Percentiles rank a stretch among this genome's conserved stretches.
Evolutionary conservation across 768 basidiomycete species (phyloP).

Genomic region (Boletus pseudopeckii): DNA sequence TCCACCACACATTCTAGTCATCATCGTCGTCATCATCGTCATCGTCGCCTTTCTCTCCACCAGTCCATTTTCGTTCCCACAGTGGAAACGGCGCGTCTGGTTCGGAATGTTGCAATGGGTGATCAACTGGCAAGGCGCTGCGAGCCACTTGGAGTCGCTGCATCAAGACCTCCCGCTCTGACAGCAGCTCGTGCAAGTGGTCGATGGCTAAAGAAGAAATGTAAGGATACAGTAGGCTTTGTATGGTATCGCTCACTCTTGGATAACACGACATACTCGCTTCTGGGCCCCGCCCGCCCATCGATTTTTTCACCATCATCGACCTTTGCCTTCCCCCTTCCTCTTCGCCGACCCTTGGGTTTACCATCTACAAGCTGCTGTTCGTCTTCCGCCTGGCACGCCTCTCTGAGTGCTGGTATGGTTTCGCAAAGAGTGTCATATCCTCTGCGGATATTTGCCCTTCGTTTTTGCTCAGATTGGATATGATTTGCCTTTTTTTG

Average conservation of each 20-base stretch:
- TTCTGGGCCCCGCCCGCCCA: conserved; percentile 84
- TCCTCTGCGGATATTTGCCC: conserved; percentile 84
- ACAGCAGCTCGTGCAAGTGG: conserved; percentile 65
- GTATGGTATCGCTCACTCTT: conserved; percentile 59
- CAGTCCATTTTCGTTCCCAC: conserved; percentile 86
- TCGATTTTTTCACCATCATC: conserved; percentile 65
- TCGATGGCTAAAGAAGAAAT: conserved; percentile 66
- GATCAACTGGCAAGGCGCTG: conserved; percentile 51
- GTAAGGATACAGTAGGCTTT: conserved; percentile 3
- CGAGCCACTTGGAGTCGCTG: conserved; percentile 61
- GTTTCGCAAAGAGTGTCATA: conserved; percentile 86
- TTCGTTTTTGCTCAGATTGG: conserved; percentile 89
- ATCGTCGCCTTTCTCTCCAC: conserved; percentile 52
- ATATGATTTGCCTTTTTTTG: conserved; percentile 96
- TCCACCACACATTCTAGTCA: conserved; percentile 23
- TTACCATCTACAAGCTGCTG: conserved; percentile 34
- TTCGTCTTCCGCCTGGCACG: conserved; percentile 74
- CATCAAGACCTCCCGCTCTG: conserved; percentile 54
- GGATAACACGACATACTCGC: conserved; percentile 83
- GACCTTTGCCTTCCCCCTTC: conserved; percentile 36
- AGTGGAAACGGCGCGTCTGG: conserved; percentile 38
- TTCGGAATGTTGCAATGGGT: conserved; percentile 46
- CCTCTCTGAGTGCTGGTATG: conserved; percentile 78
- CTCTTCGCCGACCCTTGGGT: conserved; percentile 36
- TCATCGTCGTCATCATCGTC: conserved; percentile 49